Conservation (phyloP, 805 yeast species). For the Starmera quercuum region DNA sequence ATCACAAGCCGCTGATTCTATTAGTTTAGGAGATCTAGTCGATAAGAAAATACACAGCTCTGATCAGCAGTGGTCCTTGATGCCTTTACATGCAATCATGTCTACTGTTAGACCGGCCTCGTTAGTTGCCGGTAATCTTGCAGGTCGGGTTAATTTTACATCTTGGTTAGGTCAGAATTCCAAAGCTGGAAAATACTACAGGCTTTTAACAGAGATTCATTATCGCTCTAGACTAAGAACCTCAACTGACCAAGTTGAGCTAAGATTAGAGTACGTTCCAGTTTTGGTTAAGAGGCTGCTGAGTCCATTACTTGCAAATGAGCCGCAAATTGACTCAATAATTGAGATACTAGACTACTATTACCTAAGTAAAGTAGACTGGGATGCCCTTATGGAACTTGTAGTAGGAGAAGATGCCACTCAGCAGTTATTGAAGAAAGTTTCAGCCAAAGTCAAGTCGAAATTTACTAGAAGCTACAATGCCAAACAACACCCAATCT, state of each 20-base stretch:
- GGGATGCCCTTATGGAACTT: constrained; percentile 82
- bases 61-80: constrained; percentile 89
- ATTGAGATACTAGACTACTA: constrained; percentile 77
- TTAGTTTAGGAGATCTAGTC: constrained; percentile 77
- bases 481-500: constrained; percentile 68
- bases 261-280: constrained; percentile 73
- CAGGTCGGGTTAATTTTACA: constrained; percentile 71
- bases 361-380: constrained; percentile 82
- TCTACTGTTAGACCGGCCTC: constrained; percentile 79
- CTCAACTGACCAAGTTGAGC: constrained; percentile 63
- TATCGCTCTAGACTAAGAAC: constrained; percentile 80
- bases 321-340: constrained; percentile 59
- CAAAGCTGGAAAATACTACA: constrained; percentile 65
- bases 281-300: constrained; percentile 48
- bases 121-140: constrained; percentile 61
- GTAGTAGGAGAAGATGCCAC: constrained; percentile 58
- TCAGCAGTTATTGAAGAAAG: constrained; percentile 42
- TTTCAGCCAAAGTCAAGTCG: constrained; percentile 73
- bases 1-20: constrained; percentile 77
- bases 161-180: constrained; percentile 89
- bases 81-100: constrained; percentile 85
- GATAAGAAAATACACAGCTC: constrained; percentile 79
- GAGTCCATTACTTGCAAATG: constrained; percentile 47
- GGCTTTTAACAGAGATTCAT: constrained; percentile 80
- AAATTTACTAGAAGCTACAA: constrained; percentile 87